Percentiles rank a stretch among this genome's conserved stretches.
Evolutionary conservation across 495 filamentous ascomycete genomes (phyloP).

Genomic region (Apiosordaria backusii): DNA sequence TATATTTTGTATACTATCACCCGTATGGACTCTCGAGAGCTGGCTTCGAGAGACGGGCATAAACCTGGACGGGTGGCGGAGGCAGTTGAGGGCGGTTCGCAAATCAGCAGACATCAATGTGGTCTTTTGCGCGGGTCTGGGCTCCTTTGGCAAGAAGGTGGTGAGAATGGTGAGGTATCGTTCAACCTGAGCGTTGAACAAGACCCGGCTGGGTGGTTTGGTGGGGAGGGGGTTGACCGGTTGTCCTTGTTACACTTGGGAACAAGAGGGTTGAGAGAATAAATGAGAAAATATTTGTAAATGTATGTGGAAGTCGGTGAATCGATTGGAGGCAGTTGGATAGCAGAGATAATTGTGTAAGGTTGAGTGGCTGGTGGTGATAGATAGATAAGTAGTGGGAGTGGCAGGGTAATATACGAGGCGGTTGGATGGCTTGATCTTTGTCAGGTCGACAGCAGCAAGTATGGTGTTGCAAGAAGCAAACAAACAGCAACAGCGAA

Average conservation of each 20-base stretch:
- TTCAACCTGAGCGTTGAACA: not conserved
- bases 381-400: constrained; percentile 3
- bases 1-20: constrained; percentile 58
- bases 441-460: not conserved
- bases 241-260: not conserved
- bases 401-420: not conserved
- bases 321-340: too few species aligned
- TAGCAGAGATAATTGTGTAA: too few species aligned
- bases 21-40: constrained; percentile 68
- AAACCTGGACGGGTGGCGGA: constrained; percentile 67
- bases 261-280: not conserved
- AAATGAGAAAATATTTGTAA: not conserved
- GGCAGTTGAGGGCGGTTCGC: constrained; percentile 63
- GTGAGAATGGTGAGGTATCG: not conserved
- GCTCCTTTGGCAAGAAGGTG: not conserved
- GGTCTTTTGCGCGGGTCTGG: constrained; percentile 28
- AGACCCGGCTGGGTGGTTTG: not conserved
- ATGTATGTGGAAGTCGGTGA: not conserved
- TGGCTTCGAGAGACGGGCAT: constrained; percentile 69
- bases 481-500: not conserved
- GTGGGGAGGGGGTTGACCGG: not conserved
- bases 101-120: constrained; percentile 77
- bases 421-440: not conserved
- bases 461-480: not conserved
- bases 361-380: not conserved